Evolutionary conservation across 768 basidiomycete genomes (phyloP).

Genomic region (Mycena metata): DNA sequence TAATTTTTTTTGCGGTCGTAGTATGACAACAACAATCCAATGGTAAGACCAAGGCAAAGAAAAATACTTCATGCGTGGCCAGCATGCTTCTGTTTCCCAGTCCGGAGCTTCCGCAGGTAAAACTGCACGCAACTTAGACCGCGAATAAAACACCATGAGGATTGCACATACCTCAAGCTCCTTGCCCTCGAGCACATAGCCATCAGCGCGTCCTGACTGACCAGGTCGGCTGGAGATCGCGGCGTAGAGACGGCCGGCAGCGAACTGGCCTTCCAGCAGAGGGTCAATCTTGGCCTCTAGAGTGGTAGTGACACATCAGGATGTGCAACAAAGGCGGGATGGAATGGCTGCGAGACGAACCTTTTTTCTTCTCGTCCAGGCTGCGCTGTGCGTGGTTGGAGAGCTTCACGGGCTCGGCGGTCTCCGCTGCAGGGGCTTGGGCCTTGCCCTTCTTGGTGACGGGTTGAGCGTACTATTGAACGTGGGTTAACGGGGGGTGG

Average conservation of each 20-base stretch:
- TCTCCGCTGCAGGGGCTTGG: conserved; percentile 57
- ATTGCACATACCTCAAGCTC: conserved; percentile 86
- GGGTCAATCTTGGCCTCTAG: conserved; percentile 92
- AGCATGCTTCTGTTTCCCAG: conserved; percentile 96
- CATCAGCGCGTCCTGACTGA: conserved; percentile 96
- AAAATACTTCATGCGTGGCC: conserved; percentile 55
- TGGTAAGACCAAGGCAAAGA: conserved; percentile 25
- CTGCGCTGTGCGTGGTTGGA: conserved; percentile 93
- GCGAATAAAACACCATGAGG: conserved; percentile 31
- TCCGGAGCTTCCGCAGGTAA: conserved; percentile 93
- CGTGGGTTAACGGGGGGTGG: conserved; percentile 21
- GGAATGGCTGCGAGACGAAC: conserved; percentile 51
- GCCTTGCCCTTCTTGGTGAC: conserved; percentile 92
- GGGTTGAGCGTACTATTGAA: conserved; percentile 89
- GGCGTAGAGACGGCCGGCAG: conserved; percentile 96
- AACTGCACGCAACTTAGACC: conserved; percentile 66
- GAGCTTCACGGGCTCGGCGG: conserved; percentile 78
- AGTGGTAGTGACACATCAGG: conserved; percentile 13
- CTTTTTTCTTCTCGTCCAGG: conserved; percentile 92
- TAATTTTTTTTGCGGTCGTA: conserved; percentile 34
- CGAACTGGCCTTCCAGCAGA: conserved; percentile 90
- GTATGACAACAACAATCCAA: conserved; percentile 29
- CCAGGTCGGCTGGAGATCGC: conserved; percentile 95
- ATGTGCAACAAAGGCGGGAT: too few relatives aligned
- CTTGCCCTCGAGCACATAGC: conserved; percentile 98